Evolutionary conservation across 805 yeast species (phyloP).

Genomic region (Suhomyces vadensis): DNA sequence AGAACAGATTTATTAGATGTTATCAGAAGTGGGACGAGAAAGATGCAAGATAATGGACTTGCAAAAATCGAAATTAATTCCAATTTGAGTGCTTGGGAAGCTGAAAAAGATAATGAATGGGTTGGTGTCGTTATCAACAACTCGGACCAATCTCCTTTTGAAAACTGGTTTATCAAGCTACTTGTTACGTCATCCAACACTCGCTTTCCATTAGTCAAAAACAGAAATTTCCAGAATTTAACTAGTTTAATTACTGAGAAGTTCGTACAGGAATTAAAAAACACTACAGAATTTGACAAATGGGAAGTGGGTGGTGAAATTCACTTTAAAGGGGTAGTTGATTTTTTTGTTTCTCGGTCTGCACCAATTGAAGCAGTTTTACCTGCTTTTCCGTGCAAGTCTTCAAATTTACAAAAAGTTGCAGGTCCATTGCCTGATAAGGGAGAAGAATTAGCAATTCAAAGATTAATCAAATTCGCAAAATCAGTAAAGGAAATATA

Average conservation of each 20-base stretch:
- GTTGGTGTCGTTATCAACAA: constrained; percentile 33
- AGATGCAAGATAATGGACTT: constrained; percentile 1
- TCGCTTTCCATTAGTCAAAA: constrained; percentile 12
- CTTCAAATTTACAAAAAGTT: constrained; percentile 57
- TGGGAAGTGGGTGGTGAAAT: constrained; percentile 51
- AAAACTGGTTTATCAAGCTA: constrained; percentile 34
- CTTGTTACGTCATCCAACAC: constrained; percentile 23
- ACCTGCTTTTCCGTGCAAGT: constrained; percentile 67
- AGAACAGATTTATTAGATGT: not conserved
- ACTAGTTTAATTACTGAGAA: constrained; percentile 34
- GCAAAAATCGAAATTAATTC: constrained; percentile 4
- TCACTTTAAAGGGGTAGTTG: constrained; percentile 42
- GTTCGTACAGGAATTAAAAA: constrained; percentile 50
- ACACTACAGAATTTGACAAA: constrained; percentile 46
- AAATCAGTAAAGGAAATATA: constrained; percentile 36
- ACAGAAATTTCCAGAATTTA: constrained; percentile 6
- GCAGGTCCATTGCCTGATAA: constrained; percentile 51
- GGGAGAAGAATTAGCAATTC: constrained; percentile 45
- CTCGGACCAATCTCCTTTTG: constrained; percentile 25
- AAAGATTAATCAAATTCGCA: constrained; percentile 33
- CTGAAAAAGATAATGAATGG: constrained; percentile 15
- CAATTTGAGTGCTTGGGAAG: constrained; percentile 22
- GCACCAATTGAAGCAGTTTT: constrained; percentile 54
- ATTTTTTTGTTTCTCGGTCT: constrained; percentile 51
- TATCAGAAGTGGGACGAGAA: not conserved